Percentiles rank a stretch among this genome's conserved stretches.
These are phyloP conservation scores for Citrus australasica DNA, from an alignment of 345 rosid species.

Conservation along the genomic window DNA sequence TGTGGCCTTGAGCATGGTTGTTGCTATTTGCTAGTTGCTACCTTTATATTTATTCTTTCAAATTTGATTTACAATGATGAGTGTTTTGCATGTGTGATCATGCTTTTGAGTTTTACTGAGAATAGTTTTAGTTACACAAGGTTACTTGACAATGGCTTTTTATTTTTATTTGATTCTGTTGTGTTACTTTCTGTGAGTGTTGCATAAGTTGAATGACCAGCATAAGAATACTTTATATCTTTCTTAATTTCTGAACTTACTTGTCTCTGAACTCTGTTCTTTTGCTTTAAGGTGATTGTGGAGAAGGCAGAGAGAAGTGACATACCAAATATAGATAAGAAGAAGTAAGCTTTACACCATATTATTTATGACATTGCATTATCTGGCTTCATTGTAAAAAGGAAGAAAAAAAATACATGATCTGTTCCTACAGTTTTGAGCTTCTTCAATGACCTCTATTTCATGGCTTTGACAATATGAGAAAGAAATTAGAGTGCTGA, in stretches of 20 bases:
- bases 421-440: background rate
- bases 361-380: background rate
- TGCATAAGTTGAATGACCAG: background rate
- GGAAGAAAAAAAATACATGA: too few relatives aligned
- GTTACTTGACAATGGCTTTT: background rate
- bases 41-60: background rate
- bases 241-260: slow-evolving; percentile 14
- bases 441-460: background rate
- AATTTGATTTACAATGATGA: background rate
- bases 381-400: background rate
- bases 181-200: background rate
- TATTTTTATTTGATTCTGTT: background rate
- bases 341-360: slow-evolving; percentile 49
- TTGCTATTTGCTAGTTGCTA: too few relatives aligned
- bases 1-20: background rate
- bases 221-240: background rate
- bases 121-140: background rate
- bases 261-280: slow-evolving; percentile 1
- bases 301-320: slow-evolving; percentile 97
- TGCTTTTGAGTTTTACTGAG: background rate
- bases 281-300: slow-evolving; percentile 67
- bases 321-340: slow-evolving; percentile 92
- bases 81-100: background rate
- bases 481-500: background rate
- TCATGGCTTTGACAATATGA: too few relatives aligned